A percentile compares a stretch with the other conserved stretches of the same genome.
Conservation (phyloP, 2,329 filamentous ascomycete genomes). For the Myriosclerotinia curreyana region DNA sequence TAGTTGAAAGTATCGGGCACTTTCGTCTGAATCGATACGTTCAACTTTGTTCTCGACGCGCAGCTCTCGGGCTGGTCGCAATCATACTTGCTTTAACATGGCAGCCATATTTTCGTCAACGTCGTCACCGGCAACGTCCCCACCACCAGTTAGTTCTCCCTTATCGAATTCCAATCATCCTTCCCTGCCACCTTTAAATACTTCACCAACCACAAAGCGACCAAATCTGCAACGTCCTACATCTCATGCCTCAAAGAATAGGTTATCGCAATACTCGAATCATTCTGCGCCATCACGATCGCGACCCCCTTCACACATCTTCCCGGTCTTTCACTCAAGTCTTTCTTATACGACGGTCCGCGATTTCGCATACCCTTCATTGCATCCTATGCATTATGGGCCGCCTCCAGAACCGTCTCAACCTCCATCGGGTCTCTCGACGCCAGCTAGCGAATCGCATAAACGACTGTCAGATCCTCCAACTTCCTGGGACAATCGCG, state of each 20-base stretch:
- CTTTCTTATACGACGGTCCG: constrained; percentile 86
- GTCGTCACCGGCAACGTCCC: constrained; percentile 52
- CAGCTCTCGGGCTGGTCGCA: constrained; percentile 17
- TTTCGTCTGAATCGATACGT: constrained; percentile 7
- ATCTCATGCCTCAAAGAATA: constrained; percentile 75
- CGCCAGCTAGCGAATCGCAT: constrained; percentile 72
- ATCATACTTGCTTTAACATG: constrained; percentile 31
- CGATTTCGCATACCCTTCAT: constrained; percentile 86
- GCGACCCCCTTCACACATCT: constrained; percentile 75
- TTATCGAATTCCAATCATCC: constrained; percentile 52
- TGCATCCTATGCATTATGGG: constrained; percentile 89
- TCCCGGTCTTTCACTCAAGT: constrained; percentile 80
- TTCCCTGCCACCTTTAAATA: constrained; percentile 54
- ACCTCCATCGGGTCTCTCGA: constrained; percentile 76
- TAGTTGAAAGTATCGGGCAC: constrained; percentile 26
- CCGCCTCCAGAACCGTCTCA: constrained; percentile 72
- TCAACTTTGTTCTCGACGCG: background rate
- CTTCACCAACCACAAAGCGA: constrained; percentile 53
- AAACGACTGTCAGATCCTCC: constrained; percentile 82
- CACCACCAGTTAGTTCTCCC: constrained; percentile 47
- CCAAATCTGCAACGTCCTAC: constrained; percentile 62
- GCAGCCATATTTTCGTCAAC: constrained; percentile 53
- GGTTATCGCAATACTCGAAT: constrained; percentile 80
- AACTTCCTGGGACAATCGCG: constrained; percentile 68
- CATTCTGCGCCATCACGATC: constrained; percentile 66